Base-by-base conservation (phyloP, 305 asterid species). In the Fraxinus angustifolia region DNA sequence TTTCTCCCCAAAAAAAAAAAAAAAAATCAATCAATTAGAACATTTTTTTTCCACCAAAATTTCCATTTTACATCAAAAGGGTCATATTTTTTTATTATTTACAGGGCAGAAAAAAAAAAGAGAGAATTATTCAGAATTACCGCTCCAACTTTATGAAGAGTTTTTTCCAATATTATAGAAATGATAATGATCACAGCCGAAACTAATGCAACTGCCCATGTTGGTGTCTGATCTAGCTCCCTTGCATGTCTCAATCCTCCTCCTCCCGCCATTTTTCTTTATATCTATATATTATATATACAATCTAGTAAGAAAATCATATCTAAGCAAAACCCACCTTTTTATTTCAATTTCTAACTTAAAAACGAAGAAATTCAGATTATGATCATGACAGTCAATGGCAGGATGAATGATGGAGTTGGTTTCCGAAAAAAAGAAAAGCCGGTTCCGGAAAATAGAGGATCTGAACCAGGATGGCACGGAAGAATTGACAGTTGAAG, bases 181-280 rank as follows among this genome's bases (percentile, higher is more conserved):
- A 92, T 89, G 6, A 92, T 12, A 71, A 92, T 83, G 76, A 92
- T 92, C 84, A 92, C 83, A 3, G 88, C 87, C 45, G 89, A 86
- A 35, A 92, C 97, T 65, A 91, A 83, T n/a, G 97, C 83, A 53
- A 92, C 97, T 0, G 95, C 97, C 97, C 97, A 92, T 72, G 97
- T 92, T 0, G 97, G 97, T 60, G 97, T 92, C 82, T 86, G 88
- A 86, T 92, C 95, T 80, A 92, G 94, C 84, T 92, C 95, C 87
- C 93, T 88, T 23, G 82, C 17, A 6, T 72, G 68, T 17, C 85
- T 42, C 79, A 83, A 8, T 67, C 80, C 80, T 58, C 82, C 90
- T 26, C 89, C 92, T 79, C 80, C 87, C 3, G 75, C 77, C 89
- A 84, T 87, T 33, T 68, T 76, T 58, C 53, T 73, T 48, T 35